Evolutionary conservation across 768 basidiomycete genomes (phyloP).

Genomic region (Rhizopogon vulgaris): DNA sequence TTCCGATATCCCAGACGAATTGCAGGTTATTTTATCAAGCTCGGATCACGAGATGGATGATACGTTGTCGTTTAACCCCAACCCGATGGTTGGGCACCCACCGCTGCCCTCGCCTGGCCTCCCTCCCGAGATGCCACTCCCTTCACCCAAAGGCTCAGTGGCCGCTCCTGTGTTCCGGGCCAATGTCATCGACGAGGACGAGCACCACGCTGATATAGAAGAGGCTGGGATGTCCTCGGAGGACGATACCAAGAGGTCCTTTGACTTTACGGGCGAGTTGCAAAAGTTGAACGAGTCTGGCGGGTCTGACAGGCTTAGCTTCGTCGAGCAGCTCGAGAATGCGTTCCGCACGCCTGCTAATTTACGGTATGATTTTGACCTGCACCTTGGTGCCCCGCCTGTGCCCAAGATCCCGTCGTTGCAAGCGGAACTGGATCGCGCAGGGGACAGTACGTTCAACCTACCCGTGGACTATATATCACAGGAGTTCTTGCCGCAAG

Average conservation of each 20-base stretch:
- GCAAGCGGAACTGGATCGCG: conserved; percentile 20
- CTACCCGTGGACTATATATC: conserved; percentile 13
- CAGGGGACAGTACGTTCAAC: conserved; percentile 17
- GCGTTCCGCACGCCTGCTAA: conserved; percentile 74
- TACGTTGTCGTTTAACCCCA: conserved; percentile 27
- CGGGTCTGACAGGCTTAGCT: conserved; percentile 62
- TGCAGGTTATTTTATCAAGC: conserved; percentile 54
- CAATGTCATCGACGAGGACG: conserved; percentile 40
- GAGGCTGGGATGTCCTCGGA: conserved; percentile 38
- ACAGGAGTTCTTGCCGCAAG: conserved; percentile 8
- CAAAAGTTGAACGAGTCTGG: conserved; percentile 64
- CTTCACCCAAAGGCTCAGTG: conserved; percentile 14
- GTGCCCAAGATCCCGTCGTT: conserved; percentile 43
- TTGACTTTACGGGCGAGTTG: conserved; percentile 81
- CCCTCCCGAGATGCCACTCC: conserved; percentile 37
- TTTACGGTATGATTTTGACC: conserved; percentile 41
- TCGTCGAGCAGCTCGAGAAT: conserved; percentile 76
- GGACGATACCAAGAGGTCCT: conserved; percentile 70
- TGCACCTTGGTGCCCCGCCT: conserved; percentile 38
- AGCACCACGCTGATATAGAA: conserved; percentile 33
- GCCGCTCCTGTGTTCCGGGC: conserved; percentile 36
- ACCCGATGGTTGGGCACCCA: not conserved
- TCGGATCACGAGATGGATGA: conserved; percentile 36
- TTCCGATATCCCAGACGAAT: conserved; percentile 77
- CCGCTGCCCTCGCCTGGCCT: conserved; percentile 32